Conservation (phyloP, 768 basidiomycete genomes). For the Podaxis sp. region DNA sequence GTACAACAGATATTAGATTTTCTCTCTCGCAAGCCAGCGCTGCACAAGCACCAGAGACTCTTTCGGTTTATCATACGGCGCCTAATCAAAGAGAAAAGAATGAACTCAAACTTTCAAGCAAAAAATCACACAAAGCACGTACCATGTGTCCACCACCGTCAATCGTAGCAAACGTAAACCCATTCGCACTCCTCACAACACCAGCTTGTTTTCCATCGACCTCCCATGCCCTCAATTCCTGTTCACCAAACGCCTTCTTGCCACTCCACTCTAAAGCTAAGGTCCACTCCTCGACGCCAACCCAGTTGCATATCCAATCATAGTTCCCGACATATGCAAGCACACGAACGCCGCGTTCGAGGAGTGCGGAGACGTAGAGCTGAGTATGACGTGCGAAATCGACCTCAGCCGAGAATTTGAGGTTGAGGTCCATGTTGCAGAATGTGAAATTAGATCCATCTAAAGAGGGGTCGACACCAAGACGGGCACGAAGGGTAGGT, state of each 20-base stretch:
- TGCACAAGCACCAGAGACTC: conserved; percentile 47
- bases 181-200: conserved; percentile 33
- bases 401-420: conserved; percentile 37
- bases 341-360: conserved; percentile 66
- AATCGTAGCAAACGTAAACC: conserved; percentile 62
- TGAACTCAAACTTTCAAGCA: not conserved
- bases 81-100: conserved; percentile 23
- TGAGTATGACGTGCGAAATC: conserved; percentile 44
- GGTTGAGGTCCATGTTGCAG: conserved; percentile 33
- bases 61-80: conserved; percentile 58
- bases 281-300: conserved; percentile 73
- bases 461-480: conserved; percentile 59
- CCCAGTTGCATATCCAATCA: not conserved
- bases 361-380: conserved; percentile 58
- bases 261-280: conserved; percentile 71
- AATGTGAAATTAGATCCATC: conserved; percentile 26
- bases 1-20: conserved; percentile 2
- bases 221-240: conserved; percentile 53
- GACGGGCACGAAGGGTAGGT: conserved; percentile 42
- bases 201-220: conserved; percentile 43
- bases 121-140: conserved; percentile 17
- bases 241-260: conserved; percentile 32
- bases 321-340: conserved; percentile 42
- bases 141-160: conserved; percentile 74
- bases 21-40: conserved; percentile 36